Conservation (phyloP, 1,284 basidiomycete genomes). For the Malassezia slooffiae region DNA sequence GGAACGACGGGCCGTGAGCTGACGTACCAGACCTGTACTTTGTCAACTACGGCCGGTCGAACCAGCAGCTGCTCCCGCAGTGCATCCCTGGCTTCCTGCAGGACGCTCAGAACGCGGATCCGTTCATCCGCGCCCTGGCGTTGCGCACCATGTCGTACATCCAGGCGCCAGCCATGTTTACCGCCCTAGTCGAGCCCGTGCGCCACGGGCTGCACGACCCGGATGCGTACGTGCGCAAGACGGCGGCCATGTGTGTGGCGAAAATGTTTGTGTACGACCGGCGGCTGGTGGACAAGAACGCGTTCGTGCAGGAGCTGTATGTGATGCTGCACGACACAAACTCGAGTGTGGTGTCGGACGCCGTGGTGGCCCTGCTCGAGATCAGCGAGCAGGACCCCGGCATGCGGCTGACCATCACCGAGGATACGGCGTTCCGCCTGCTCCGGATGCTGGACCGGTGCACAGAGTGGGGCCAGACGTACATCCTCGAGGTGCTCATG, state of each 20-base stretch:
- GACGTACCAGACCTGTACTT: constrained; percentile 55
- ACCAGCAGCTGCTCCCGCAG: constrained; percentile 74
- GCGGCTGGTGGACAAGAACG: constrained; percentile 67
- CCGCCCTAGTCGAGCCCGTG: constrained; percentile 69
- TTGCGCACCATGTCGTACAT: constrained; percentile 96
- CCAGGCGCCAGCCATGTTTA: constrained; percentile 52
- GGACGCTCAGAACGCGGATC: constrained; percentile 82
- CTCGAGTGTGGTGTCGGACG: constrained; percentile 86
- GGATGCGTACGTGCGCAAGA: constrained; percentile 73
- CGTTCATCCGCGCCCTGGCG: constrained; percentile 78
- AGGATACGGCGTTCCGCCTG: constrained; percentile 70
- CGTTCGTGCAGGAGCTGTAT: constrained; percentile 72
- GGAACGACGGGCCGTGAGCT: too few species aligned
- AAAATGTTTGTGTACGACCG: constrained; percentile 80
- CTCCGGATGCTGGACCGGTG: constrained; percentile 74
- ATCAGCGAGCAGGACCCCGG: constrained; percentile 81
- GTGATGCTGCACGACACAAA: constrained; percentile 84
- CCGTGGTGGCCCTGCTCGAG: constrained; percentile 82
- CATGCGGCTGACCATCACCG: constrained; percentile 68
- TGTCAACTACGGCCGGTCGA: constrained; percentile 77
- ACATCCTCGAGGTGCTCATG: constrained; percentile 86
- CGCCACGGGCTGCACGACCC: constrained; percentile 76
- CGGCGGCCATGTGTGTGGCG: constrained; percentile 80
- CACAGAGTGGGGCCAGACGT: constrained; percentile 97
- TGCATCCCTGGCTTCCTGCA: constrained; percentile 82